These are phyloP conservation scores for Phytophthora pinifolia DNA, from an alignment of 352 stramenopile species.

Conservation along the genomic window DNA sequence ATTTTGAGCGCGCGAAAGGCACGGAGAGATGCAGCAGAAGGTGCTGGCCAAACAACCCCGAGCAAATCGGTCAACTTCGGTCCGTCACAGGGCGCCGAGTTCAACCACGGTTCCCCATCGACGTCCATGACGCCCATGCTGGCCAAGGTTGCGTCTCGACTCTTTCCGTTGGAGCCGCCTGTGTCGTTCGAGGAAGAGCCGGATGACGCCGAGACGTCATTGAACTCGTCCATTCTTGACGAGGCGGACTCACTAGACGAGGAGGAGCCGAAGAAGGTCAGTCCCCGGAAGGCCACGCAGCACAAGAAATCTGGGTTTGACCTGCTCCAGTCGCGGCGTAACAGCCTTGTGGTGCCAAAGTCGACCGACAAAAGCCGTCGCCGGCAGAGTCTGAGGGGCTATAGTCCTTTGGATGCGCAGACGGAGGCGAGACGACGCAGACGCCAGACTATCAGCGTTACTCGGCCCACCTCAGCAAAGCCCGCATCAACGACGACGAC, in stretches of 20 bases:
- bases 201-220: slow-evolving; percentile 77
- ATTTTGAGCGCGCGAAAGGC: slow-evolving; percentile 78
- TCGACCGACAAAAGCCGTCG: slow-evolving; percentile 40
- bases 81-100: slow-evolving; percentile 73
- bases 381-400: slow-evolving; percentile 66
- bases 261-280: slow-evolving; percentile 40
- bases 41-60: slow-evolving; percentile 48
- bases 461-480: slow-evolving; percentile 12
- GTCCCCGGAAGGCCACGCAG: slow-evolving; percentile 5
- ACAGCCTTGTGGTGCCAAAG: slow-evolving; percentile 31
- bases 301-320: slow-evolving; percentile 33
- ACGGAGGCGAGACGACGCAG: slow-evolving; percentile 58
- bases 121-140: slow-evolving; percentile 88
- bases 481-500: slow-evolving; percentile 2
- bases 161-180: slow-evolving; percentile 65
- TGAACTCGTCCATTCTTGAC: slow-evolving; percentile 85
- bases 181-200: slow-evolving; percentile 43
- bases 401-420: slow-evolving; percentile 80
- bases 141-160: slow-evolving; percentile 49
- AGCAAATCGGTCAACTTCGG: slow-evolving; percentile 87
- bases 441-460: slow-evolving; percentile 40
- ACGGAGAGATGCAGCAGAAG: slow-evolving; percentile 13
- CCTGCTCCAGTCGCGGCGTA: slow-evolving; percentile 27
- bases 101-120: slow-evolving; percentile 75
- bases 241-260: slow-evolving; percentile 63